Evolutionary conservation across 306 rosid species (phyloP).

Genomic region (Pachyrhizus erosus): DNA sequence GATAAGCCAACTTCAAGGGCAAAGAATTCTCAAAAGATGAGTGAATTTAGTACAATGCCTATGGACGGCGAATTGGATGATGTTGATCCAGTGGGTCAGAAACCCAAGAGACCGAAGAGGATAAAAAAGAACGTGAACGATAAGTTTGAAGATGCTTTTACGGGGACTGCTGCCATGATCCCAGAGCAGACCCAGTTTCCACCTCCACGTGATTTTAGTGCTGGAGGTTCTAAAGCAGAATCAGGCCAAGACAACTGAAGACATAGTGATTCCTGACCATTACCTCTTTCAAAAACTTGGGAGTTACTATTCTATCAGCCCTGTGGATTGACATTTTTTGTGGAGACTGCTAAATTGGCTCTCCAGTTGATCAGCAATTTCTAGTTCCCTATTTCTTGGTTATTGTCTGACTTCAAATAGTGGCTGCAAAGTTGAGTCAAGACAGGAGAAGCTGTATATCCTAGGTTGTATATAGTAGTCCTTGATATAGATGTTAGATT

Average conservation of each 20-base stretch:
- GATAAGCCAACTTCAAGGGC: constrained; percentile 59
- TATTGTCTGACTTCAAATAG: constrained; percentile 7
- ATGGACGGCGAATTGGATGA: constrained; percentile 61
- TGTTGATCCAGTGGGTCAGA: constrained; percentile 55
- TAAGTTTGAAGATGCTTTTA: constrained; percentile 62
- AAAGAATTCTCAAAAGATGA: constrained; percentile 58
- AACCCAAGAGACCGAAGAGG: constrained; percentile 76
- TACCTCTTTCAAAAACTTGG: constrained; percentile 4
- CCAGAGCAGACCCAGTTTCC: constrained; percentile 55
- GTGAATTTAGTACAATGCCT: constrained; percentile 38
- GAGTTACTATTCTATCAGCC: constrained; percentile 13
- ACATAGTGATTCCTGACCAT: not conserved
- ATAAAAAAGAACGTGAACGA: constrained; percentile 72
- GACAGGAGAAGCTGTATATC: constrained; percentile 44
- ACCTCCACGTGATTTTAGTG: constrained; percentile 39
- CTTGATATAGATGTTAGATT: constrained; percentile 16
- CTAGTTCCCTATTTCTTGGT: constrained; percentile 31
- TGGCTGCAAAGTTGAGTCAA: constrained; percentile 30
- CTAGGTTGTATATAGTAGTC: constrained; percentile 34
- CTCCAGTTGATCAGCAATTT: constrained; percentile 30
- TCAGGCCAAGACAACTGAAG: constrained; percentile 41
- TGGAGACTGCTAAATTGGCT: constrained; percentile 26
- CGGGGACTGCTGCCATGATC: constrained; percentile 38
- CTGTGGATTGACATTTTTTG: constrained; percentile 20
- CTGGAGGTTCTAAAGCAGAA: constrained; percentile 47